Evolutionary conservation across 108 stramenopile genomes (phyloP).

Genomic region (Ochromonas danica): DNA sequence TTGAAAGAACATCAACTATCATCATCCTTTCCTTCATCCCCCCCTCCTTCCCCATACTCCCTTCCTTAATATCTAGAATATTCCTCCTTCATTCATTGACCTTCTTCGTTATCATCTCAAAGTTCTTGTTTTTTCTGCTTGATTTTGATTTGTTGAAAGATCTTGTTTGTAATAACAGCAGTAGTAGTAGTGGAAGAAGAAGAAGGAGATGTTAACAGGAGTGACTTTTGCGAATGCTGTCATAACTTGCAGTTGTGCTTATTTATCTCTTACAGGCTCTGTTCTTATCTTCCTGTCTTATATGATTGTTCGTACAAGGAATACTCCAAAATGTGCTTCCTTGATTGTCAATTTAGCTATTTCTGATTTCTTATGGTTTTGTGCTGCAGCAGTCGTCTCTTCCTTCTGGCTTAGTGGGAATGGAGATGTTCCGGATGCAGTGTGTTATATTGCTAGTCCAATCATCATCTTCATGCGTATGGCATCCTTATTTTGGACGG

Average conservation of each 20-base stretch:
- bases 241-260: not conserved
- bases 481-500: slow-evolving; percentile 22
- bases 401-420: not conserved
- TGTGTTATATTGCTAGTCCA: slow-evolving; percentile 10
- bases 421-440: slow-evolving; percentile 28
- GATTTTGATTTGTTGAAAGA: too few species aligned
- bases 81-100: too few species aligned
- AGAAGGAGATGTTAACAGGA: not conserved
- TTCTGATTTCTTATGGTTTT: slow-evolving; percentile 26
- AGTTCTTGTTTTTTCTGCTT: too few species aligned
- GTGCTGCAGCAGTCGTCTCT: not conserved
- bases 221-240: not conserved
- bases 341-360: slow-evolving; percentile 9
- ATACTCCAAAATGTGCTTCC: slow-evolving; percentile 1
- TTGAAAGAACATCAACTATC: too few species aligned
- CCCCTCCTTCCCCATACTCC: too few species aligned
- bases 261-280: slow-evolving; percentile 14
- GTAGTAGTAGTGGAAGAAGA: too few species aligned
- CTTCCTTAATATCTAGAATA: too few species aligned
- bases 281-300: slow-evolving; percentile 11
- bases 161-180: too few species aligned
- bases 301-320: not conserved
- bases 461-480: slow-evolving; percentile 5
- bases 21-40: too few species aligned
- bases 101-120: too few species aligned